phyloP scores from a whole-genome alignment of 2,329 filamentous ascomycete genomes.

The Chaetothyriales sp. region DNA sequence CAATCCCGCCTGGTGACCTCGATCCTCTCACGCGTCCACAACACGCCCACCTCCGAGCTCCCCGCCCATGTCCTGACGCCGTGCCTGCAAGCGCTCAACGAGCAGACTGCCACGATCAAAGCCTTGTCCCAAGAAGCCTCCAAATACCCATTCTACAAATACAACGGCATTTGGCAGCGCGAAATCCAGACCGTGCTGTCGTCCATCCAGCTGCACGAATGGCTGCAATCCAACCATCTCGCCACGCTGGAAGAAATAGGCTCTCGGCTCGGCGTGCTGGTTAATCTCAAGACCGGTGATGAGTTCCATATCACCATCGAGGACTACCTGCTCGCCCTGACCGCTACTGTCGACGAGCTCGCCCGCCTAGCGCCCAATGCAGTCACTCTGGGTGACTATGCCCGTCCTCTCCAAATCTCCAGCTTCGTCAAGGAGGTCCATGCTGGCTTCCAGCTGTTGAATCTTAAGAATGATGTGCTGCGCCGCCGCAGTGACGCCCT shows the following conservation, averaged over 20 bases:
- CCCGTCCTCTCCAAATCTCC: constrained; percentile 72
- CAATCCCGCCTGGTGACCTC: constrained; percentile 66
- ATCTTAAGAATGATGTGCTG: constrained; percentile 88
- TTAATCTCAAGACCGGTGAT: constrained; percentile 69
- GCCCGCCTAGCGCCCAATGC: constrained; percentile 73
- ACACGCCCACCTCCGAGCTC: constrained; percentile 52
- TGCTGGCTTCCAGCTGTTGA: constrained; percentile 90
- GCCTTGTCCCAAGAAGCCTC: constrained; percentile 61
- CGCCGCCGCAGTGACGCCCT: constrained; percentile 79
- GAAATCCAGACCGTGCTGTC: constrained; percentile 77
- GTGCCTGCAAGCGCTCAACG: constrained; percentile 53
- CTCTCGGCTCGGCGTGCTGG: constrained; percentile 47
- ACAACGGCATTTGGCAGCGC: constrained; percentile 74
- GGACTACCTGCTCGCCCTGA: constrained; percentile 83
- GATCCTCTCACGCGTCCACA: constrained; percentile 75
- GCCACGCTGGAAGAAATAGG: constrained; percentile 82
- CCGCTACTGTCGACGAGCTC: constrained; percentile 78
- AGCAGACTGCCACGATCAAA: constrained; percentile 55
- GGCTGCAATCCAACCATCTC: constrained; percentile 48
- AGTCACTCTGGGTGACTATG: constrained; percentile 79
- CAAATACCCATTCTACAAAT: constrained; percentile 93
- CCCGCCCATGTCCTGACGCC: constrained; percentile 55
- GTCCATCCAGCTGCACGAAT: constrained; percentile 45
- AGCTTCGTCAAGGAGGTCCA: constrained; percentile 90
- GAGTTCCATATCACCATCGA: constrained; percentile 91